These are phyloP conservation scores for Solidago caesia DNA, from an alignment of 129 eudicot genomes.

Conservation along the genomic window DNA sequence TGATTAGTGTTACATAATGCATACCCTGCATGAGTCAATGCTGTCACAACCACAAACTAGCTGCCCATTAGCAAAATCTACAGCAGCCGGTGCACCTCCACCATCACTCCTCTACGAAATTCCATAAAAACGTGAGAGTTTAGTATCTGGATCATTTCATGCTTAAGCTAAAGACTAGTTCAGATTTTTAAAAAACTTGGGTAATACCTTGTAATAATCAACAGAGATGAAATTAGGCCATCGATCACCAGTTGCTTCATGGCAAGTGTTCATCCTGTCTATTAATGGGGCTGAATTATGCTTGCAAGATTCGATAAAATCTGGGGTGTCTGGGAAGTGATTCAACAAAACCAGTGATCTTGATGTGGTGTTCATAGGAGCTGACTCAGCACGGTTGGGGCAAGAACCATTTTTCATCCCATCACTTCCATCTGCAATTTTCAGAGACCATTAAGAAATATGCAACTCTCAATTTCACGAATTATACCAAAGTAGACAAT, in stretches of 20 bases:
- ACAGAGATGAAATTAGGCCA: constrained; percentile 94
- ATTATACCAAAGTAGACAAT: constrained; percentile 1
- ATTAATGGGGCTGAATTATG: constrained; percentile 78
- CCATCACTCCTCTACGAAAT: constrained; percentile 77
- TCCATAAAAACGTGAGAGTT: background rate
- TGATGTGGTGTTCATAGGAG: constrained; percentile 59
- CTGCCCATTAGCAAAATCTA: constrained; percentile 74
- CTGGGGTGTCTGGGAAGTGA: constrained; percentile 71
- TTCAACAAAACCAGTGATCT: constrained; percentile 79
- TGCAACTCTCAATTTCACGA: background rate
- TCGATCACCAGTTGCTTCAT: constrained; percentile 57
- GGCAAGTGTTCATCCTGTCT: constrained; percentile 71
- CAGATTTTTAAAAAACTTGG: background rate
- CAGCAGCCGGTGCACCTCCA: constrained; percentile 89
- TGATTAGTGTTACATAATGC: constrained; percentile 5
- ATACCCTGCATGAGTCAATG: constrained; percentile 70
- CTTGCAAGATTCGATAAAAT: constrained; percentile 65
- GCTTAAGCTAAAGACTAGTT: background rate
- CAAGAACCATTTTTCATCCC: constrained; percentile 75
- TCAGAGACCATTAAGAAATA: constrained; percentile 17
- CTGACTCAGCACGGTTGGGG: constrained; percentile 93
- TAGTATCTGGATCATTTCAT: background rate
- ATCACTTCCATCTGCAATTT: constrained; percentile 78
- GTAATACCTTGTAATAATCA: constrained; percentile 82
- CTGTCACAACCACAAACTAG: constrained; percentile 67